A percentile compares a stretch with the other conserved stretches of the same genome.
Conservation (phyloP, 2,329 filamentous ascomycete species). For the Aspergillus nomiae region DNA sequence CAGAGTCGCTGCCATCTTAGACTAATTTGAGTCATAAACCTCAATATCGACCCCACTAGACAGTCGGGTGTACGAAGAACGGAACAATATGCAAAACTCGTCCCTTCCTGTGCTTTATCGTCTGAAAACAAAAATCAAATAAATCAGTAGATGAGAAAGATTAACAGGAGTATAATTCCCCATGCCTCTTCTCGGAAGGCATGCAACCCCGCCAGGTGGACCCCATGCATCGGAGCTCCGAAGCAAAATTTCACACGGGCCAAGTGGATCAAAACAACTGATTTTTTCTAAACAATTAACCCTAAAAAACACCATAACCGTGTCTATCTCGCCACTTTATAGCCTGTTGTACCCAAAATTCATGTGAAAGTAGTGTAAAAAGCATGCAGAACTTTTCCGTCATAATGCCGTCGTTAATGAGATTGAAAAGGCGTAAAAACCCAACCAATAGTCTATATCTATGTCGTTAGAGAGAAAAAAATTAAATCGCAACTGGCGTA, state of each 20-base stretch:
- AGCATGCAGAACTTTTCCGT: neutral
- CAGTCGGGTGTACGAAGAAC: too few relatives aligned
- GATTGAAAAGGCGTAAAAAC: neutral
- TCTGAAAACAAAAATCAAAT: too few relatives aligned
- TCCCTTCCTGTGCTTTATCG: too few relatives aligned
- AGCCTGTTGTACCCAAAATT: neutral
- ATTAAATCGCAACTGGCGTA: conserved; percentile 10
- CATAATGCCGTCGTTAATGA: neutral
- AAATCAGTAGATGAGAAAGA: too few relatives aligned
- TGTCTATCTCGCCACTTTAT: neutral
- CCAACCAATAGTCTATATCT: neutral
- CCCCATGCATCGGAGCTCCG: neutral
- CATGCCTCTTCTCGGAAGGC: neutral
- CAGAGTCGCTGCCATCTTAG: too few relatives aligned
- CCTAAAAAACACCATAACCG: neutral
- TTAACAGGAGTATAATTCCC: too few relatives aligned
- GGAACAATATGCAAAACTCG: too few relatives aligned
- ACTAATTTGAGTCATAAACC: too few relatives aligned
- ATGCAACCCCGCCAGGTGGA: neutral
- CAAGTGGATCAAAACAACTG: neutral
- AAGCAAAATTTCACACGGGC: neutral
- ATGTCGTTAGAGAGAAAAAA: neutral
- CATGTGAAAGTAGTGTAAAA: neutral
- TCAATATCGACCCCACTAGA: too few relatives aligned
- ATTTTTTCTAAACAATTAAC: neutral